Percentiles rank a stretch among this genome's conserved stretches.
Evolutionary conservation across 495 filamentous ascomycete genomes (phyloP).

Genomic region (Diplogelasinospora grovesii): DNA sequence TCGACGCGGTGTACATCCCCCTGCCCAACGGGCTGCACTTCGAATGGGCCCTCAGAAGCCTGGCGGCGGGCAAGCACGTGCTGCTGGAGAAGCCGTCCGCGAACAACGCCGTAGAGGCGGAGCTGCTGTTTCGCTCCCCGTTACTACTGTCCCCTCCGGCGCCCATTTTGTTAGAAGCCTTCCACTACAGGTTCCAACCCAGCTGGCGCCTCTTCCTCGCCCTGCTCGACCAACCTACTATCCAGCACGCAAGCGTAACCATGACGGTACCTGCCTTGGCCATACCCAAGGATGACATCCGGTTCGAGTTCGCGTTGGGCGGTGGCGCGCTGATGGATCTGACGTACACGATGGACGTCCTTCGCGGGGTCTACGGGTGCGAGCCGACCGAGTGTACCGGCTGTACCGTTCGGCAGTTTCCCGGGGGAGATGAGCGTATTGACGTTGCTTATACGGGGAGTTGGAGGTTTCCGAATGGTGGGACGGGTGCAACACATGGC

Average conservation of each 20-base stretch:
- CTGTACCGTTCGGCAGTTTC: constrained; percentile 26
- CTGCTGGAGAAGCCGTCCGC: constrained; percentile 51
- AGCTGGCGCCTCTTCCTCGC: constrained; percentile 44
- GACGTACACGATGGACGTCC: constrained; percentile 40
- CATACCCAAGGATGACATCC: constrained; percentile 43
- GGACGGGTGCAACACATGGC: constrained; percentile 30
- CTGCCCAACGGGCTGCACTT: constrained; percentile 48
- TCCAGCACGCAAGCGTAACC: constrained; percentile 28
- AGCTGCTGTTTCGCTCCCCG: constrained; percentile 34
- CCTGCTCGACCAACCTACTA: constrained; percentile 31
- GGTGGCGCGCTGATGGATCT: constrained; percentile 57
- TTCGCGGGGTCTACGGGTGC: constrained; percentile 34
- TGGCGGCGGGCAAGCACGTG: constrained; percentile 53
- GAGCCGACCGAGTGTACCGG: constrained; percentile 30
- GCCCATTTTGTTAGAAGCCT: constrained; percentile 53
- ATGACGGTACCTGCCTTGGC: constrained; percentile 23
- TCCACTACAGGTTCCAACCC: constrained; percentile 52
- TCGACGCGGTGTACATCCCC: constrained; percentile 48
- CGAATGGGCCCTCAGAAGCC: constrained; percentile 47
- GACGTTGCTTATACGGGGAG: constrained; percentile 37
- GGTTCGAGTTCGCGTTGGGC: constrained; percentile 46
- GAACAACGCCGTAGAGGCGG: constrained; percentile 44
- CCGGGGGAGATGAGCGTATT: constrained; percentile 23
- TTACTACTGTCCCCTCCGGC: constrained; percentile 18
- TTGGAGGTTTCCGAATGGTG: constrained; percentile 40